Conservation (phyloP, 108 stramenopile species). For the Schizochytrium sp. region DNA sequence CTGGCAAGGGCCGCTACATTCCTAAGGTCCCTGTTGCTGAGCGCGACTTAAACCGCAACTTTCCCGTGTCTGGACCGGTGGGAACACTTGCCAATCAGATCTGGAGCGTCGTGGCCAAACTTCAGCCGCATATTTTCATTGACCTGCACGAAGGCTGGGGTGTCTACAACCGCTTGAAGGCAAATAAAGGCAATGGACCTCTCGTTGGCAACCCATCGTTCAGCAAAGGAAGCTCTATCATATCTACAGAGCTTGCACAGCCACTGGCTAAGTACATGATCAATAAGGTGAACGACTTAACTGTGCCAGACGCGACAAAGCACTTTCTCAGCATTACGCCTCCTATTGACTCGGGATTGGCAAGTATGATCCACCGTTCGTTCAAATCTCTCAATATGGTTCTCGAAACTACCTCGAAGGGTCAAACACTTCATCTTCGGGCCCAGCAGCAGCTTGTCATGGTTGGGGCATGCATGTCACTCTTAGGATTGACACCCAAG, state of each 20-base stretch:
- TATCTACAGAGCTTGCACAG: neutral
- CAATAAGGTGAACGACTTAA: slow-evolving; percentile 58
- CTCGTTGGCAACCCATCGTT: slow-evolving; percentile 40
- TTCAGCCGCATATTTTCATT: slow-evolving; percentile 32
- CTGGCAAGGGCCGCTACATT: slow-evolving; percentile 42
- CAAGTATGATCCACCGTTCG: slow-evolving; percentile 15
- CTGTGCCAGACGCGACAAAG: neutral
- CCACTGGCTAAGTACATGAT: slow-evolving; percentile 56
- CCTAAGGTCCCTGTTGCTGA: slow-evolving; percentile 46
- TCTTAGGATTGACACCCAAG: neutral
- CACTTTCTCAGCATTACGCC: slow-evolving; percentile 34
- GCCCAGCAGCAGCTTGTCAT: slow-evolving; percentile 55
- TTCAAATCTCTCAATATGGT: slow-evolving; percentile 21
- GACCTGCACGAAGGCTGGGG: slow-evolving; percentile 58
- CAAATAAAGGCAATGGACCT: slow-evolving; percentile 2
- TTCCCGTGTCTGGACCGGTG: slow-evolving; percentile 5
- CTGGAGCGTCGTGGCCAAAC: neutral
- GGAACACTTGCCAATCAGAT: slow-evolving; percentile 38
- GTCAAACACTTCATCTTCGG: slow-evolving; percentile 16
- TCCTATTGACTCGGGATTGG: slow-evolving; percentile 19
- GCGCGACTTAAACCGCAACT: slow-evolving; percentile 50
- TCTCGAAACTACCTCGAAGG: slow-evolving; percentile 7
- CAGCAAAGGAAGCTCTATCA: slow-evolving; percentile 47
- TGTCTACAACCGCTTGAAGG: slow-evolving; percentile 35
- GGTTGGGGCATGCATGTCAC: neutral